Evolutionary conservation across 768 basidiomycete species (phyloP).

Genomic region (Postia placenta): DNA sequence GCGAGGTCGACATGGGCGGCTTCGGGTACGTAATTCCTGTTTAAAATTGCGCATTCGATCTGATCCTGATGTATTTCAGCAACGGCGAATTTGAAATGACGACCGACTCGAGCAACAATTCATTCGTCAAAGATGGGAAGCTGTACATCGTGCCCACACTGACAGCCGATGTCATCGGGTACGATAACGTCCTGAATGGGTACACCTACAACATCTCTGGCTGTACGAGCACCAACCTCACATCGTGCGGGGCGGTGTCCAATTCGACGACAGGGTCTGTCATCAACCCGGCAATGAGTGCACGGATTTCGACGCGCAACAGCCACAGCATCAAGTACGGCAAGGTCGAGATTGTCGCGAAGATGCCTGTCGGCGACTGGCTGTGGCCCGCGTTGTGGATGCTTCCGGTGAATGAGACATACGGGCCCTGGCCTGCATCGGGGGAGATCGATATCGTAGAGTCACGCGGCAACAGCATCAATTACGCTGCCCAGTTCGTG

Average conservation of each 20-base stretch:
- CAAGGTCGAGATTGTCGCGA: conserved; percentile 77
- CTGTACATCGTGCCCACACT: conserved; percentile 86
- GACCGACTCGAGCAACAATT: conserved; percentile 62
- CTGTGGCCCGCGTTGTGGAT: conserved; percentile 82
- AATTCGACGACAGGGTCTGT: conserved; percentile 59
- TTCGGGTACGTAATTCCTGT: conserved; percentile 53
- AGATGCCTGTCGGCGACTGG: conserved; percentile 64
- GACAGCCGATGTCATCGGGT: conserved; percentile 63
- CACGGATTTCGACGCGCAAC: conserved; percentile 69
- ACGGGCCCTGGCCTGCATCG: conserved; percentile 63
- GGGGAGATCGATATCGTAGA: conserved; percentile 72
- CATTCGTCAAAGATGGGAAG: conserved; percentile 63
- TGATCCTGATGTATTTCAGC: conserved; percentile 26
- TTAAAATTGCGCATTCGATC: background rate
- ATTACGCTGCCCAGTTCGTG: conserved; percentile 38
- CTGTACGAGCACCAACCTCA: conserved; percentile 55
- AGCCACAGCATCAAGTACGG: conserved; percentile 75
- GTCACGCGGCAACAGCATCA: conserved; percentile 43
- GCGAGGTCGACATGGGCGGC: conserved; percentile 76
- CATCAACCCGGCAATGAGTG: conserved; percentile 81
- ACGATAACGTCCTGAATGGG: conserved; percentile 49
- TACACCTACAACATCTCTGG: conserved; percentile 76
- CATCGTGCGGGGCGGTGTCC: conserved; percentile 65
- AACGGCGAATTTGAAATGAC: conserved; percentile 86
- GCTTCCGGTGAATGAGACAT: conserved; percentile 61